Conservation (phyloP, 805 yeast species). For the Candida arabinofermentans region DNA sequence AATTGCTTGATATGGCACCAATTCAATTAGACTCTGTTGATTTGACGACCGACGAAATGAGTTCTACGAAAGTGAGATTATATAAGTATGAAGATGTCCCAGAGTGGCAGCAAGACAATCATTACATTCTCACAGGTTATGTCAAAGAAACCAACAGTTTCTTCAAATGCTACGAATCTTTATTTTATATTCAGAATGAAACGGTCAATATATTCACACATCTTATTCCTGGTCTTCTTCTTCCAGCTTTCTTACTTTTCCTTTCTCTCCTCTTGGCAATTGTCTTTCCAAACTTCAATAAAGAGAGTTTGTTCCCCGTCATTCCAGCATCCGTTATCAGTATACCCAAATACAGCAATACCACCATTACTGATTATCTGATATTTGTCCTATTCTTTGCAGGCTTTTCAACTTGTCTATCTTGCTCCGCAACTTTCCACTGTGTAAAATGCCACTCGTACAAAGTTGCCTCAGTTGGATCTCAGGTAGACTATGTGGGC, state of each 20-base stretch:
- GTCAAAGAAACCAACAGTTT: slow-evolving; percentile 44
- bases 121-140: slow-evolving; percentile 46
- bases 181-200: slow-evolving; percentile 48
- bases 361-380: slow-evolving; percentile 33
- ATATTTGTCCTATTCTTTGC: slow-evolving; percentile 41
- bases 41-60: background rate
- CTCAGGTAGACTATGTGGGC: slow-evolving; percentile 53
- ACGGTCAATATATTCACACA: slow-evolving; percentile 51
- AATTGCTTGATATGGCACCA: no score
- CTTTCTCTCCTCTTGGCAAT: slow-evolving; percentile 21
- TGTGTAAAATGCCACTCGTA: slow-evolving; percentile 48
- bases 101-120: slow-evolving; percentile 55
- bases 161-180: slow-evolving; percentile 35
- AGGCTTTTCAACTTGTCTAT: slow-evolving; percentile 43
- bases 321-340: slow-evolving; percentile 24
- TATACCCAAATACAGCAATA: slow-evolving; percentile 24
- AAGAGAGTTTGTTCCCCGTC: slow-evolving; percentile 14
- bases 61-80: slow-evolving; percentile 6
- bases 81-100: slow-evolving; percentile 42
- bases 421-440: slow-evolving; percentile 49
- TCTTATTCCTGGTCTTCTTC: slow-evolving; percentile 40
- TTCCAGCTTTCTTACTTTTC: slow-evolving; percentile 21
- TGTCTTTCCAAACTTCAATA: slow-evolving; percentile 1
- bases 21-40: no score
- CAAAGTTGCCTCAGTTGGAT: slow-evolving; percentile 39